Conservation (phyloP, 148 eudicot species). For the Polygonum aviculare region DNA sequence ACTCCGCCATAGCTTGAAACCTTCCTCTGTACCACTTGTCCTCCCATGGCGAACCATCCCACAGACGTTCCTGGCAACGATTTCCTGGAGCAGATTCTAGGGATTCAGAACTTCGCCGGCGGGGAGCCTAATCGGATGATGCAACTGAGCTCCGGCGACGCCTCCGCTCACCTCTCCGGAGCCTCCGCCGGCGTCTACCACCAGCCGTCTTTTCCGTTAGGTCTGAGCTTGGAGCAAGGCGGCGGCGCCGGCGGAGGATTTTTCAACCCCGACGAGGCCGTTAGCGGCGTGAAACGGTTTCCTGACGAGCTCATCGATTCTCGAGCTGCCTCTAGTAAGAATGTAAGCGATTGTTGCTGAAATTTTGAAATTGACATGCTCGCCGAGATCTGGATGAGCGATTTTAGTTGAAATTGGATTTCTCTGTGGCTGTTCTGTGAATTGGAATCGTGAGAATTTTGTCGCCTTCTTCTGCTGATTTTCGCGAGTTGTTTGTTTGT, state of each 20-base stretch:
- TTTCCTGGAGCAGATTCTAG: slow-evolving; percentile 38
- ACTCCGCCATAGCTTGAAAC: background rate
- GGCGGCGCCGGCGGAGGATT: slow-evolving; percentile 23
- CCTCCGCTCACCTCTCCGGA: slow-evolving; percentile 18
- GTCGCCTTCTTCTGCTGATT: background rate
- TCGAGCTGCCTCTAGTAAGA: slow-evolving; percentile 19
- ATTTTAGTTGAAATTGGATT: background rate
- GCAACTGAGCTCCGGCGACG: slow-evolving; percentile 31
- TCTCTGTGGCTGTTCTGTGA: background rate
- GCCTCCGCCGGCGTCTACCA: slow-evolving; percentile 16
- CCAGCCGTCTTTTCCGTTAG: slow-evolving; percentile 27
- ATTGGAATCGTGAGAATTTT: background rate
- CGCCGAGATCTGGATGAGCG: too few species aligned
- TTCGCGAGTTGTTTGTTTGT: background rate
- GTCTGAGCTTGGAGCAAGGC: slow-evolving; percentile 43
- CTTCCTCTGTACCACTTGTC: background rate
- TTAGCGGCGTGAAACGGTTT: slow-evolving; percentile 26
- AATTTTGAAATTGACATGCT: background rate
- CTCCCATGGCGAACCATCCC: slow-evolving; percentile 27
- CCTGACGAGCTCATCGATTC: slow-evolving; percentile 24
- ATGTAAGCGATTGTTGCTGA: slow-evolving; percentile 4
- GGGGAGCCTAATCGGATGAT: slow-evolving; percentile 20
- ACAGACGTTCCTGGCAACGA: slow-evolving; percentile 30
- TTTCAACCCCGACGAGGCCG: slow-evolving; percentile 25
- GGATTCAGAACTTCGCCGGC: slow-evolving; percentile 21